These are phyloP conservation scores for Tuber microsphaerosporum DNA, from an alignment of 495 filamentous ascomycete species.

Conservation along the genomic window DNA sequence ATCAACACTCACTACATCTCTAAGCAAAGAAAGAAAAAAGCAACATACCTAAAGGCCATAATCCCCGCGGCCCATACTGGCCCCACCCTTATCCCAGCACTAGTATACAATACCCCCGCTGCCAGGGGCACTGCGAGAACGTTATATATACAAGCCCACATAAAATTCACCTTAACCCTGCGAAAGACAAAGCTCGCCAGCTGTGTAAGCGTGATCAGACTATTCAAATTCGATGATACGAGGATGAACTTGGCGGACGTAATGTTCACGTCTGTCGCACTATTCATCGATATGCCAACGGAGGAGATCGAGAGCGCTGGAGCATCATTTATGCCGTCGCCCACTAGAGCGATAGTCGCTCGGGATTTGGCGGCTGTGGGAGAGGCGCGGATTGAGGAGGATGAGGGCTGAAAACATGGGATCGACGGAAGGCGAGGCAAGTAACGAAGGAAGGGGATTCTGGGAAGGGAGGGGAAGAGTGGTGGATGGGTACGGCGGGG, in stretches of 20 bases:
- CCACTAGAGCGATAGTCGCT: slow-evolving; percentile 51
- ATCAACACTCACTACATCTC: neutral
- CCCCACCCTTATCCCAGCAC: slow-evolving; percentile 6
- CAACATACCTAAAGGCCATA: slow-evolving; percentile 64
- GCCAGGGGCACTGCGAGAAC: slow-evolving; percentile 66
- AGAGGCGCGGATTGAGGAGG: slow-evolving; percentile 5
- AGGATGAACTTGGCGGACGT: slow-evolving; percentile 73
- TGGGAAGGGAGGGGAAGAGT: neutral
- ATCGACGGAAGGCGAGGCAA: slow-evolving; percentile 69
- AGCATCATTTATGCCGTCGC: slow-evolving; percentile 82
- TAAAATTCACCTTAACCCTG: slow-evolving; percentile 76
- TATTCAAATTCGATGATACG: slow-evolving; percentile 59
- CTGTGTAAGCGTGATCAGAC: slow-evolving; percentile 63
- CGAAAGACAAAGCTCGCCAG: slow-evolving; percentile 64
- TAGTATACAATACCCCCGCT: slow-evolving; percentile 67
- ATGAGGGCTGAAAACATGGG: slow-evolving; percentile 38
- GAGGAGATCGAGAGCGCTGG: slow-evolving; percentile 79
- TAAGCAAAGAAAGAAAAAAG: neutral
- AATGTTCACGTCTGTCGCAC: slow-evolving; percentile 75
- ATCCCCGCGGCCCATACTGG: slow-evolving; percentile 53
- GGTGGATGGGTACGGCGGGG: neutral
- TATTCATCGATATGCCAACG: slow-evolving; percentile 73
- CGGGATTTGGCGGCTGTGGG: slow-evolving; percentile 42
- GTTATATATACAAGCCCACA: slow-evolving; percentile 79
- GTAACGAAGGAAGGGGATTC: slow-evolving; percentile 21